Percentiles rank a stretch among this genome's conserved stretches.
Evolutionary conservation across 2,329 filamentous ascomycete species (phyloP).

Genomic region (Trichocomaceae sp.): DNA sequence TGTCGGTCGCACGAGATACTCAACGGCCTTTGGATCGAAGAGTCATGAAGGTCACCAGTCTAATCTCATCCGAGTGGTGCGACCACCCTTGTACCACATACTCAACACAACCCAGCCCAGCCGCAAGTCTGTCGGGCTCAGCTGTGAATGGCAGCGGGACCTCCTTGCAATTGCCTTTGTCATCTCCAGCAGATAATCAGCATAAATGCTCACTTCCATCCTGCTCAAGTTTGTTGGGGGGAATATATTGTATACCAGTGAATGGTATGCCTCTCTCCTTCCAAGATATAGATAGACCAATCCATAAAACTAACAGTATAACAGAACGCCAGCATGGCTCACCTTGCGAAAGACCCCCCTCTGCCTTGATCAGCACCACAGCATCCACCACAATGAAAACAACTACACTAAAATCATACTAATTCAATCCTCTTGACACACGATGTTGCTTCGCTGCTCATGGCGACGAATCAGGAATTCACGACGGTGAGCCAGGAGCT

Average conservation of each 20-base stretch:
- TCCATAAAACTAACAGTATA: background rate
- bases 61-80: conserved; percentile 11
- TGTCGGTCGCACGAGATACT: background rate
- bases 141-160: conserved; percentile 21
- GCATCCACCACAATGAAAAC: conserved; percentile 18
- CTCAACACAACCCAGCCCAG: conserved; percentile 6
- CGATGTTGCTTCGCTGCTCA: conserved; percentile 93
- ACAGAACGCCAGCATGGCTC: conserved; percentile 26
- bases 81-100: background rate
- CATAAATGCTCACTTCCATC: conserved; percentile 82
- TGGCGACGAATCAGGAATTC: conserved; percentile 97
- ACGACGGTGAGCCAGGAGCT: conserved; percentile 71
- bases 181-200: conserved; percentile 47
- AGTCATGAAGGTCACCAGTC: conserved; percentile 12
- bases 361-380: conserved; percentile 19
- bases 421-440: conserved; percentile 84
- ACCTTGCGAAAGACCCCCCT: conserved; percentile 13
- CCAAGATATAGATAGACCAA: background rate
- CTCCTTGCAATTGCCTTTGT: conserved; percentile 30
- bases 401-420: conserved; percentile 44
- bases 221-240: conserved; percentile 80
- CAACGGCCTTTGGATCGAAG: background rate
- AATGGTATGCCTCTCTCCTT: conserved; percentile 29
- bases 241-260: conserved; percentile 59
- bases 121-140: conserved; percentile 5